phyloP scores from a whole-genome alignment of 2,329 filamentous ascomycete genomes.

The Alternaria consortialis region DNA sequence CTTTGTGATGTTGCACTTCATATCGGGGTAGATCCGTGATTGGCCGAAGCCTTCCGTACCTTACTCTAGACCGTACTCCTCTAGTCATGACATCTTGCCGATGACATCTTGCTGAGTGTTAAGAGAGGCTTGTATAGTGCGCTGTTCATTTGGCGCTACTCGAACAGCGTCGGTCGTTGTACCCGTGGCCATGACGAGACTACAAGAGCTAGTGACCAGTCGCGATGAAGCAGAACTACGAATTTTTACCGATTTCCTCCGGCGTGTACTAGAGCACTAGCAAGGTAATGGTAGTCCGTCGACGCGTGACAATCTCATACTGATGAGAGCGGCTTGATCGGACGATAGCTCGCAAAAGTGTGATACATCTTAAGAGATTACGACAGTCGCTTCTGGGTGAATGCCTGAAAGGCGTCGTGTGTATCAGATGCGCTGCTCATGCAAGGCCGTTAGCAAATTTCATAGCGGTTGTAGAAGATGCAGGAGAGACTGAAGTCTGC shows the following conservation, averaged over 20 bases:
- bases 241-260: background rate
- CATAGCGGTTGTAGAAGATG: background rate
- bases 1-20: constrained; percentile 19
- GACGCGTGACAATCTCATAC: accelerated
- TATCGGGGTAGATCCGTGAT: constrained; percentile 17
- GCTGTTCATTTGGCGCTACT: too few relatives aligned
- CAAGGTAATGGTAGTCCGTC: background rate
- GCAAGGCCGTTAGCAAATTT: too few relatives aligned
- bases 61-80: background rate
- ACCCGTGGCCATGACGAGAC: background rate
- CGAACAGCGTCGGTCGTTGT: background rate
- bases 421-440: background rate
- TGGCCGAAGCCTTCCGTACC: constrained; percentile 5
- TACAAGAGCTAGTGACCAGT: background rate
- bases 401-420: too few relatives aligned
- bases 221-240: background rate
- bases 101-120: background rate
- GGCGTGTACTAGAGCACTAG: background rate
- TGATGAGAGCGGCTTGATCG: background rate
- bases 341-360: background rate
- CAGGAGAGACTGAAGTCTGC: background rate
- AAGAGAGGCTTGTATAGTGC: background rate
- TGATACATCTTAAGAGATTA: too few relatives aligned
- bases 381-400: too few relatives aligned
- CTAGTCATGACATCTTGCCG: background rate